Percentiles rank a stretch among this genome's conserved stretches.
These are phyloP conservation scores for Casuarina equisetifolia DNA, from an alignment of 306 rosid genomes.

Conservation along the genomic window DNA sequence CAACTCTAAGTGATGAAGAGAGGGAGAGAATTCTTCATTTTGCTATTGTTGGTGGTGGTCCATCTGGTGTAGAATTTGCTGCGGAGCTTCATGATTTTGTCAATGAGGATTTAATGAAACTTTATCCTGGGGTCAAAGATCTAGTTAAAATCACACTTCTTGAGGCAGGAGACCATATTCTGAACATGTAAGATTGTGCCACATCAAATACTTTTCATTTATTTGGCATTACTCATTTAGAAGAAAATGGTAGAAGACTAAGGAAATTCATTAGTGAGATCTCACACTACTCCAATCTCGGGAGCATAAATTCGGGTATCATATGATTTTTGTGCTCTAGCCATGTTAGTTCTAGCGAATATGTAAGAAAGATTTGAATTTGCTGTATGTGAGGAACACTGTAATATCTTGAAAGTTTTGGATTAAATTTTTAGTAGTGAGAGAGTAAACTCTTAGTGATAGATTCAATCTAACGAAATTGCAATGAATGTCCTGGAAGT, in stretches of 20 bases:
- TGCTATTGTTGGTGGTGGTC: constrained; percentile 98
- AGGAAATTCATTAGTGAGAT: neutral
- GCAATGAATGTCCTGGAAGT: neutral
- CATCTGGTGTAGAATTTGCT: constrained; percentile 98
- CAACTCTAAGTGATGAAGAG: constrained; percentile 74
- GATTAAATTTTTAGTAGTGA: neutral
- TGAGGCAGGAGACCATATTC: constrained; percentile 88
- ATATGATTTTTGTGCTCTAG: constrained; percentile 1
- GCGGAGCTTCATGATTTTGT: constrained; percentile 95
- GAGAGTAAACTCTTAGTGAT: neutral
- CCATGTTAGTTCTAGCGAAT: neutral
- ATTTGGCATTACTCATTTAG: neutral
- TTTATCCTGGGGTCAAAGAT: constrained; percentile 76
- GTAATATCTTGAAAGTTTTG: neutral
- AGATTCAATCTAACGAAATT: neutral
- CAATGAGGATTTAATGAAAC: constrained; percentile 68
- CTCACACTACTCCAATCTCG: neutral
- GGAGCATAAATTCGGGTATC: neutral
- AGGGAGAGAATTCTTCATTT: constrained; percentile 91
- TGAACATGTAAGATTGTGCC: constrained; percentile 67
- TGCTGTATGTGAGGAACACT: neutral
- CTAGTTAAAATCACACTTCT: constrained; percentile 80
- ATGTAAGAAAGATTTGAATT: neutral
- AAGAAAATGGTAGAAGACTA: neutral
- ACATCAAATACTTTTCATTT: constrained; percentile 12